These are phyloP conservation scores for Harringtonia aguacate DNA, from an alignment of 2,329 filamentous ascomycete genomes.

Conservation along the genomic window DNA sequence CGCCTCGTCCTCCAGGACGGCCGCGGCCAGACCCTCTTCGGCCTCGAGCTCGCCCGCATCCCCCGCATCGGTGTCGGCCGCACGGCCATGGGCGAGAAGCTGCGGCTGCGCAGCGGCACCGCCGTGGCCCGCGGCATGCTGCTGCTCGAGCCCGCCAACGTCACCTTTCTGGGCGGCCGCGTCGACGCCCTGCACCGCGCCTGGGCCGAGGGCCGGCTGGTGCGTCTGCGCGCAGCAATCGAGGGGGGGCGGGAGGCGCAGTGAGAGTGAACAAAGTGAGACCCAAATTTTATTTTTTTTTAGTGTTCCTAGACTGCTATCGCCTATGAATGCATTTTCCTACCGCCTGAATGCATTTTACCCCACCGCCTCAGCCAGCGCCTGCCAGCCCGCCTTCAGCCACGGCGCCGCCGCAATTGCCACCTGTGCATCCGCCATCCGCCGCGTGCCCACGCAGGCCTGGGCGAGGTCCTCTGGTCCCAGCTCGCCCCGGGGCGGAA, in stretches of 20 bases:
- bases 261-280: neutral
- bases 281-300: neutral
- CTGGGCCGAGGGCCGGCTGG: slow-evolving; percentile 66
- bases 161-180: slow-evolving; percentile 75
- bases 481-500: slow-evolving; percentile 61
- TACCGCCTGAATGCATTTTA: neutral
- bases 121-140: slow-evolving; percentile 65
- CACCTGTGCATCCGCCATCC: slow-evolving; percentile 61
- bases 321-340: neutral
- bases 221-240: slow-evolving; percentile 55
- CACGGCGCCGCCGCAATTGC: slow-evolving; percentile 77
- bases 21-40: slow-evolving; percentile 57
- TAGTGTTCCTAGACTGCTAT: neutral
- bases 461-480: slow-evolving; percentile 58
- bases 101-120: slow-evolving; percentile 56
- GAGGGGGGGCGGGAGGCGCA: too few species aligned
- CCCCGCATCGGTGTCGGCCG: slow-evolving; percentile 55
- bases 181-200: slow-evolving; percentile 69
- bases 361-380: slow-evolving; percentile 31
- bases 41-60: slow-evolving; percentile 59
- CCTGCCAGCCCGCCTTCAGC: slow-evolving; percentile 54
- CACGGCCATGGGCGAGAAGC: slow-evolving; percentile 67
- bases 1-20: slow-evolving; percentile 76
- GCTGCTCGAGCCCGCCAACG: slow-evolving; percentile 60
- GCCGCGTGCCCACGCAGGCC: slow-evolving; percentile 65